Conservation (phyloP, 805 yeast species). For the Clavispora asparagi region DNA sequence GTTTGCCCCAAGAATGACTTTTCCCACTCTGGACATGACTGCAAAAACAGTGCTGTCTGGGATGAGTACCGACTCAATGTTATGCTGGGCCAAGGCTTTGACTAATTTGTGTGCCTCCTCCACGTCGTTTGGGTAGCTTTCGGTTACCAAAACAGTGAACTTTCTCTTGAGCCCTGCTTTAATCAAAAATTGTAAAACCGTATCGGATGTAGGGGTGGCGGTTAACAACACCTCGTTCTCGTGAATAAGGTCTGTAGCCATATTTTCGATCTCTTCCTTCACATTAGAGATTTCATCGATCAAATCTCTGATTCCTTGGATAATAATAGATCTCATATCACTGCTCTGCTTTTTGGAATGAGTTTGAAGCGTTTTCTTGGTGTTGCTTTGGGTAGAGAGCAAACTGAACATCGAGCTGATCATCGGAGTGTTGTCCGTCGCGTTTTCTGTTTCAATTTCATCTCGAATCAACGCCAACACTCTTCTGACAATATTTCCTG, state of each 20-base stretch:
- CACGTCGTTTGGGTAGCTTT: slow-evolving; percentile 87
- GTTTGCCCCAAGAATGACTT: slow-evolving; percentile 87
- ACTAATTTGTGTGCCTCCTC: slow-evolving; percentile 74
- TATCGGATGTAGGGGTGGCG: slow-evolving; percentile 91
- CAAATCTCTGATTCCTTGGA: slow-evolving; percentile 88
- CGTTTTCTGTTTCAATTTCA: slow-evolving; percentile 56
- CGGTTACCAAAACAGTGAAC: slow-evolving; percentile 89
- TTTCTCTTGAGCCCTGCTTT: slow-evolving; percentile 86
- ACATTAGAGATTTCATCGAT: slow-evolving; percentile 87
- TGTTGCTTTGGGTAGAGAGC: slow-evolving; percentile 45
- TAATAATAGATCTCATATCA: slow-evolving; percentile 78
- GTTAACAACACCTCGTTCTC: slow-evolving; percentile 82
- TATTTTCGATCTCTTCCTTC: slow-evolving; percentile 85
- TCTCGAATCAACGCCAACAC: slow-evolving; percentile 84
- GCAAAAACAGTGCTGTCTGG: slow-evolving; percentile 94
- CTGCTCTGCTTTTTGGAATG: slow-evolving; percentile 41
- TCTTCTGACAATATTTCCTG: slow-evolving; percentile 89
- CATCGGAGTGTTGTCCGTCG: slow-evolving; percentile 34
- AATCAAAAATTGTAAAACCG: slow-evolving; percentile 80
- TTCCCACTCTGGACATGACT: slow-evolving; percentile 95
- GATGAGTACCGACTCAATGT: slow-evolving; percentile 83
- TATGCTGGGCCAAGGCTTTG: slow-evolving; percentile 70
- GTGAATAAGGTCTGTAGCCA: slow-evolving; percentile 90
- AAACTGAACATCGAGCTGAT: slow-evolving; percentile 85
- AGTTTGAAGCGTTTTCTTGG: slow-evolving; percentile 16